Percentiles rank a stretch among this genome's conserved stretches.
Conservation (phyloP, 768 basidiomycete genomes). For the Strobilomyces echinocephalus region DNA sequence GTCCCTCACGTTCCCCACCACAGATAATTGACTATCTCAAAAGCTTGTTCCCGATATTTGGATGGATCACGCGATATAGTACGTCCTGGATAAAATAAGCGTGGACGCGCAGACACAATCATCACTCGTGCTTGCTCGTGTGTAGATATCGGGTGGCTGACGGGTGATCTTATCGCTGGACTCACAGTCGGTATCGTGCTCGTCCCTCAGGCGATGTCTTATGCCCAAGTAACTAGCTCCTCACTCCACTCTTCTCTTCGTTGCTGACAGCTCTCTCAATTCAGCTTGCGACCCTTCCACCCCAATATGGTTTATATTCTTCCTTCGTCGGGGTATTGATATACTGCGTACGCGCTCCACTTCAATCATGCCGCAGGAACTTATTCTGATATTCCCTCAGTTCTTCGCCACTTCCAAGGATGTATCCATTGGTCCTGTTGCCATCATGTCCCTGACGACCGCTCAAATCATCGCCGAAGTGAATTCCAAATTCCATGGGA, state of each 20-base stretch:
- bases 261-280: not conserved
- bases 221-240: slow-evolving; percentile 52
- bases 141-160: slow-evolving; percentile 71
- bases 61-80: slow-evolving; percentile 90
- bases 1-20: not conserved
- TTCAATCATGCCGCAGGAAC: not conserved
- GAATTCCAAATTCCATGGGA: slow-evolving; percentile 44
- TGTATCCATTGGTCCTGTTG: slow-evolving; percentile 98
- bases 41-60: slow-evolving; percentile 77
- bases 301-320: slow-evolving; percentile 91
- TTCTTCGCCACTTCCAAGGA: slow-evolving; percentile 98
- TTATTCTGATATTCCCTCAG: slow-evolving; percentile 33
- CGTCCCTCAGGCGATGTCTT: slow-evolving; percentile 93
- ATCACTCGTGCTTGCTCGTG: too few species aligned
- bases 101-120: not conserved
- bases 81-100: not conserved
- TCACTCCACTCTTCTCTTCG: not conserved
- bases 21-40: slow-evolving; percentile 62
- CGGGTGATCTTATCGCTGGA: slow-evolving; percentile 87
- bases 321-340: slow-evolving; percentile 84
- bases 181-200: slow-evolving; percentile 93
- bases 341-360: slow-evolving; percentile 61
- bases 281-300: slow-evolving; percentile 77
- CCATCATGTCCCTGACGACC: slow-evolving; percentile 92
- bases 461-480: slow-evolving; percentile 75